phyloP scores from a whole-genome alignment of 352 stramenopile species.

The Globisporangium takayamanum region DNA sequence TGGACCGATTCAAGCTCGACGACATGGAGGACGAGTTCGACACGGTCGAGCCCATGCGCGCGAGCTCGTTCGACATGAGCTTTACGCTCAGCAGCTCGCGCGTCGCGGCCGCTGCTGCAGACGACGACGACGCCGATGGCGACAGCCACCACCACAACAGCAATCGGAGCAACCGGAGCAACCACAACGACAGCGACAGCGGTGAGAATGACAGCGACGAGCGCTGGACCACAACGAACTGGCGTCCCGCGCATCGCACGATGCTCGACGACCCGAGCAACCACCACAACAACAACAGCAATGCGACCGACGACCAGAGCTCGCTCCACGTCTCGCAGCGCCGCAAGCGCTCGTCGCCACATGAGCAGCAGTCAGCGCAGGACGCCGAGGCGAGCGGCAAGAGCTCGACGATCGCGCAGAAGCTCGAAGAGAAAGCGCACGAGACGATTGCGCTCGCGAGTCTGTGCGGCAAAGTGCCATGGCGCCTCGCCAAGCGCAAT shows the following conservation, averaged over 20 bases:
- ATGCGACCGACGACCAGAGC: neutral
- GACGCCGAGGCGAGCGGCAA: neutral
- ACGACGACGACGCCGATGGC: constrained; percentile 10
- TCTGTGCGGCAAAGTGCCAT: constrained; percentile 51
- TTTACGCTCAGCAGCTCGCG: constrained; percentile 67
- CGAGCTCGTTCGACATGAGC: constrained; percentile 87
- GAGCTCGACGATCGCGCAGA: constrained; percentile 41
- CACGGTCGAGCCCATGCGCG: constrained; percentile 75
- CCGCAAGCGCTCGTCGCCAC: constrained; percentile 1
- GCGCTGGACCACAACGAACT: constrained; percentile 17
- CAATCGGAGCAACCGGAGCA: neutral
- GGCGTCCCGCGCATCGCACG: constrained; percentile 8
- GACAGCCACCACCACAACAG: neutral
- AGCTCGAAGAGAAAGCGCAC: constrained; percentile 69
- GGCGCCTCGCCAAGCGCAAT: constrained; percentile 66
- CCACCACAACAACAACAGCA: constrained; percentile 5
- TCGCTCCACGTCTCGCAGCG: constrained; percentile 11
- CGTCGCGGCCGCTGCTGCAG: constrained; percentile 13
- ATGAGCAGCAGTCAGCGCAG: neutral
- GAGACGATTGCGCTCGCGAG: constrained; percentile 55
- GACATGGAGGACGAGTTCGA: constrained; percentile 78
- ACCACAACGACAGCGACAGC: neutral
- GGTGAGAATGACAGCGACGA: constrained; percentile 17
- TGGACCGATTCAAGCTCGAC: constrained; percentile 81
- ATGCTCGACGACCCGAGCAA: constrained; percentile 6